Percentiles rank a stretch among this genome's conserved stretches.
Evolutionary conservation across 2,329 filamentous ascomycete species (phyloP).

Genomic region (Fusarium sororula): DNA sequence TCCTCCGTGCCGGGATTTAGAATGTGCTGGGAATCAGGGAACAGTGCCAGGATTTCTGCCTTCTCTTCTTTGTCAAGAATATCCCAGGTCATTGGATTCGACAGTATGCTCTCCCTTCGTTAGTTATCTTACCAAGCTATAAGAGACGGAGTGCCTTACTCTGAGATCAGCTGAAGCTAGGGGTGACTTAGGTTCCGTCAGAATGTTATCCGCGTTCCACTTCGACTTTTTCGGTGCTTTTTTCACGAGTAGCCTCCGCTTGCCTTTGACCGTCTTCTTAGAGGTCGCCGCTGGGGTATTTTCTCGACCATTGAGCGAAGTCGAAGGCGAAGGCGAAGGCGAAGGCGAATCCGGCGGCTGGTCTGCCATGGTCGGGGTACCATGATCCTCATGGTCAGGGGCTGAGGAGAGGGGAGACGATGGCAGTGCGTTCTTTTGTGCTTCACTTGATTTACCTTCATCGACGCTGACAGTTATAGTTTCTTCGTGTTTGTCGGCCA

Average conservation of each 20-base stretch:
- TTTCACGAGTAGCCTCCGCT: slow-evolving; percentile 36
- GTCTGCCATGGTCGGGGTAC: neutral
- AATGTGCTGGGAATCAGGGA: slow-evolving; percentile 52
- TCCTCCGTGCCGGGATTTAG: slow-evolving; percentile 46
- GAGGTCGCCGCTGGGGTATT: neutral
- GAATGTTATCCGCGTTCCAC: slow-evolving; percentile 49
- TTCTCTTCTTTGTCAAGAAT: slow-evolving; percentile 47
- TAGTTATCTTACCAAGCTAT: neutral
- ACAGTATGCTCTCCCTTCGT: slow-evolving; percentile 47
- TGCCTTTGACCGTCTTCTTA: slow-evolving; percentile 32
- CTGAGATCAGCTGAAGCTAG: slow-evolving; percentile 51
- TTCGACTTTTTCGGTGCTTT: slow-evolving; percentile 44
- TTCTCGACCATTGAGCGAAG: slow-evolving; percentile 8
- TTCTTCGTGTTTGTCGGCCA: neutral
- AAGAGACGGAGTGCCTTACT: slow-evolving; percentile 31
- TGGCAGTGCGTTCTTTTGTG: neutral
- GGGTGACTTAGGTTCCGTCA: slow-evolving; percentile 51
- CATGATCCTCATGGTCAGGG: neutral
- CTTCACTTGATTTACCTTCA: neutral
- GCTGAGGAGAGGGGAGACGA: slow-evolving; percentile 31
- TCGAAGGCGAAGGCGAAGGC: neutral
- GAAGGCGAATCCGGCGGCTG: neutral
- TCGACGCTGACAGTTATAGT: neutral
- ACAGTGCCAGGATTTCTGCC: slow-evolving; percentile 50
- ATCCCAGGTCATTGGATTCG: slow-evolving; percentile 52